Base-by-base conservation (phyloP, 805 yeast genomes). In the Saturnispora bothae region DNA sequence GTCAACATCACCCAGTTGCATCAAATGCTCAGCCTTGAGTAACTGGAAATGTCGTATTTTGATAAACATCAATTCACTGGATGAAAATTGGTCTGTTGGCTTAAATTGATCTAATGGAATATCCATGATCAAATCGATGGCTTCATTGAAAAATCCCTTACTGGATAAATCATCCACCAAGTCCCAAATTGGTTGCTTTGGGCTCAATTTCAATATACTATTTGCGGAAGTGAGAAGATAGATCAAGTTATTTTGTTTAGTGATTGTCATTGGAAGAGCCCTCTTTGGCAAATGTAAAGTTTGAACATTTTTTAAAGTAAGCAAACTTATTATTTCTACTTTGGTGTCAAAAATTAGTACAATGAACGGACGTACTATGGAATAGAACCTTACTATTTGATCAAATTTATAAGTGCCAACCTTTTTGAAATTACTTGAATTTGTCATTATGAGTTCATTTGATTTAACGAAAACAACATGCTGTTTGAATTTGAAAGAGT, bases 41-140 rank as follows among this genome's bases (percentile, higher is more conserved):
- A 72, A 56, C 43, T 71, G 64, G 28, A 72, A 55, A 17, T 67
- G 63, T 26, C 78, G 47, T 20, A 72, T 47, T 43, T 53, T 58
- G 5, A 57, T 44, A 34, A 60, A 53, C 23, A 57, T 60, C 28
- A 50, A 23, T 23, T 60, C 61, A 30, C 49, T 46, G 2, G 56
- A 48, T 2, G 57, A 48, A 12, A 32, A 30, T 21, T 14, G 27
- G 4, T 12, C 31, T 8, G 16, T 30, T 25, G 27, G 17, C 32
- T 44, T n/a, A 34, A 33, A 17, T 34, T 33, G 8, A 22, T 47
- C 35, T 5, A 60, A 59, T 28, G 50, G 50, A n/a, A 59, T 38
- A 28, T 51, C 54, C 34, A 55, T 59, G 19, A 68, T 51, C 15
- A 75, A 46, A 10, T 57, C 50, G 14, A 73, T 69, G 0, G 76